Evolutionary conservation across 768 basidiomycete genomes (phyloP).

Genomic region (Lentinus tigrinus): DNA sequence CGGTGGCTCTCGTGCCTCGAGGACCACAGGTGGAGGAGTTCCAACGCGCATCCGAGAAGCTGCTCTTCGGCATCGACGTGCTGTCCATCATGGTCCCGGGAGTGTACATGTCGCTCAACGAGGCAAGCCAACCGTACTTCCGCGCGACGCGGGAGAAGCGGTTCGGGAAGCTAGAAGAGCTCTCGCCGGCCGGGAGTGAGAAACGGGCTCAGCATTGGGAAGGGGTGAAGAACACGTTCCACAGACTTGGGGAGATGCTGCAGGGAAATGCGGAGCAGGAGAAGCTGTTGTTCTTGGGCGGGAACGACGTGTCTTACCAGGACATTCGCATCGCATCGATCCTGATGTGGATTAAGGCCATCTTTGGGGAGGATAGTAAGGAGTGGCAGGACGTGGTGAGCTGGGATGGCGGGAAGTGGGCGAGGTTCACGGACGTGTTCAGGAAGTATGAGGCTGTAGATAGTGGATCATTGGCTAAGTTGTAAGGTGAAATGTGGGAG

Average conservation of each 20-base stretch:
- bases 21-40: conserved; percentile 24
- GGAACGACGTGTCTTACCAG: conserved; percentile 33
- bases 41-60: conserved; percentile 13
- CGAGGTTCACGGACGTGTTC: conserved; percentile 30
- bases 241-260: conserved; percentile 31
- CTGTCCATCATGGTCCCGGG: conserved; percentile 16
- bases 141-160: conserved; percentile 32
- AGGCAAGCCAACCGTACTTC: conserved; percentile 27
- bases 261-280: conserved; percentile 25
- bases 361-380: conserved; percentile 26
- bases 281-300: conserved; percentile 34
- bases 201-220: conserved; percentile 30
- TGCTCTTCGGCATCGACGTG: not conserved
- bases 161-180: conserved; percentile 35
- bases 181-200: conserved; percentile 23
- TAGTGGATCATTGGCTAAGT: not conserved
- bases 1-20: conserved; percentile 33
- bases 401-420: conserved; percentile 44
- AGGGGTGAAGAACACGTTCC: conserved; percentile 27
- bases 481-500: no score
- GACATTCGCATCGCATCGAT: conserved; percentile 35
- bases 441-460: conserved; percentile 29
- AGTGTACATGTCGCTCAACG: not conserved
- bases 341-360: conserved; percentile 35
- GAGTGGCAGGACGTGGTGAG: conserved; percentile 33